Base-by-base conservation (phyloP, 352 stramenopile species). In the Phytophthora gonapodyides region DNA sequence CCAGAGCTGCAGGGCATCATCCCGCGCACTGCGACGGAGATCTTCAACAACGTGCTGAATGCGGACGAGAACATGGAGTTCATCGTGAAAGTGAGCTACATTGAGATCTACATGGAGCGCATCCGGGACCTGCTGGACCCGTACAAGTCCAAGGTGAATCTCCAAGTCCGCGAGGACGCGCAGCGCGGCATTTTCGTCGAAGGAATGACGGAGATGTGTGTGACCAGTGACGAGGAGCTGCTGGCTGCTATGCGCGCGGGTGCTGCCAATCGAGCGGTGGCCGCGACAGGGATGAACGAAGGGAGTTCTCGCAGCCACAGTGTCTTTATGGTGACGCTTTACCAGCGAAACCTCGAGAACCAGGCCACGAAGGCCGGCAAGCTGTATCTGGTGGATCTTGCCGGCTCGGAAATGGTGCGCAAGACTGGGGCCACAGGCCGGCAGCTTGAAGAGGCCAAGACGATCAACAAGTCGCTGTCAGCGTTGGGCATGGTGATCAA, bases 41-140 rank as follows among this genome's bases (percentile, higher is more conserved):
- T 97, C 60, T 96, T 97, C 49, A 89, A 88, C 57, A 85, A 90
- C 50, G 82, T 97, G 24, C 78, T 91, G 70, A 79, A 82, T 16
- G 91, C 90, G 7, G 84, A 96, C 47, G 88, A 96, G 60, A 93
- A 94, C 74, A 89, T 97, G 47, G 90, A 97, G 69, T 98, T 97
- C 68, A 96, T 94, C 48, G 85, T 96, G 27, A 94, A 92, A 66
- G 88, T 97, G 37, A 96, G 85, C 69, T 98, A 97, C 81, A 96
- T 98, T 57, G 94, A 98, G 76, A 98, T 98, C 58, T 98, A 98
- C 76, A 97, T 98, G 86, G 94, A 98, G 71, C 80, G 82, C 27
- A 98, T 98, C 49, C 82, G 91, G 16, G 94, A 98, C 60, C 68
- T 98, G 12, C 71, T 98, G 41, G 90, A 98, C 61, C 76, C 79